phyloP scores from a whole-genome alignment of 192 early-diverging fungal genomes.

The Backusella liffmaniae region DNA sequence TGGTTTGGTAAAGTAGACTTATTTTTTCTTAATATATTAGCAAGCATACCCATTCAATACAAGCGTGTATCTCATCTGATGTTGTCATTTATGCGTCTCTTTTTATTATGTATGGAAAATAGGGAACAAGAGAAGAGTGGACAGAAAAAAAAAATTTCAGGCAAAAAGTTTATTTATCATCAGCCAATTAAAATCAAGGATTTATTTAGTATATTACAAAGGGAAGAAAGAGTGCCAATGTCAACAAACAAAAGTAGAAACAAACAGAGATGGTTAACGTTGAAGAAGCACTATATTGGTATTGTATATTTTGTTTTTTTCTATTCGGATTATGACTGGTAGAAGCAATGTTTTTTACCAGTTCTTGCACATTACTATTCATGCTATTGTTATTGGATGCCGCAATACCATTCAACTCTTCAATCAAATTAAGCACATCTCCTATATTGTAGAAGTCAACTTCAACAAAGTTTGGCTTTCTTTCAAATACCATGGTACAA shows the following conservation, averaged over 20 bases:
- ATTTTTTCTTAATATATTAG: neutral
- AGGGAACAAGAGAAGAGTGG: neutral
- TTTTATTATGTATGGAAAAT: neutral
- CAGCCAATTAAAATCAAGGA: neutral
- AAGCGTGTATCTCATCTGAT: neutral
- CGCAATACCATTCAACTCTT: slow-evolving; percentile 51
- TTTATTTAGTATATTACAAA: neutral
- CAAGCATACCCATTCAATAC: neutral
- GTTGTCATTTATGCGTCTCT: neutral
- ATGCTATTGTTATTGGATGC: neutral
- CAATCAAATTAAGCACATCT: slow-evolving; percentile 43
- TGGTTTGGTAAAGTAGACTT: neutral
- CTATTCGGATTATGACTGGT: neutral
- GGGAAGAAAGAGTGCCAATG: neutral
- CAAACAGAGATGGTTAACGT: neutral
- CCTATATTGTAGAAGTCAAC: slow-evolving; percentile 72
- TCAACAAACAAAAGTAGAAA: neutral
- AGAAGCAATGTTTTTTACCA: neutral
- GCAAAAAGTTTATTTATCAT: neutral
- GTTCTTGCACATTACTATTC: neutral
- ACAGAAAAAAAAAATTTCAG: neutral
- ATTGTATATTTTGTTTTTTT: neutral
- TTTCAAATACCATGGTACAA: slow-evolving; percentile 42
- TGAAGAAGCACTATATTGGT: neutral
- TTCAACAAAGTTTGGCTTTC: slow-evolving; percentile 63